Evolutionary conservation across 352 stramenopile genomes (phyloP).

Genomic region (Phytophthora colocasiae): DNA sequence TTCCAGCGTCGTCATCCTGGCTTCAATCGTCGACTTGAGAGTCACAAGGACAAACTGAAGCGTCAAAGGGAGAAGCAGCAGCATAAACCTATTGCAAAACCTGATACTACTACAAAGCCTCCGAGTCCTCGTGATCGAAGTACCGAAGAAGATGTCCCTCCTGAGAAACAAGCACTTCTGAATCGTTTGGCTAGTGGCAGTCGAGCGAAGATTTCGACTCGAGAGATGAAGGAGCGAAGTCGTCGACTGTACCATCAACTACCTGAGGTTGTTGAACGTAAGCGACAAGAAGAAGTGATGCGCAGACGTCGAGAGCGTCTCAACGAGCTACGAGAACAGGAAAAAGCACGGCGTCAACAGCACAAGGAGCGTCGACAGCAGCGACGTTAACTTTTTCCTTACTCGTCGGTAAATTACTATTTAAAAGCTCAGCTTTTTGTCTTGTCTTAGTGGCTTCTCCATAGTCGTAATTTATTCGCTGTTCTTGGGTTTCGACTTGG

Average conservation of each 20-base stretch:
- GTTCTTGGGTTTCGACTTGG: slow-evolving; percentile 19
- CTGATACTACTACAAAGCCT: neutral
- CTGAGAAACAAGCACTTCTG: slow-evolving; percentile 45
- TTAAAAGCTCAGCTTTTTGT: slow-evolving; percentile 22
- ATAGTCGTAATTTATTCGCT: slow-evolving; percentile 18
- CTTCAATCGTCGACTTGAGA: slow-evolving; percentile 49
- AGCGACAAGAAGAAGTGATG: slow-evolving; percentile 78
- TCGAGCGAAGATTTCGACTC: slow-evolving; percentile 60
- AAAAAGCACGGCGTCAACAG: slow-evolving; percentile 70
- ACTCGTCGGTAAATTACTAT: slow-evolving; percentile 28
- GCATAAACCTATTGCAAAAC: slow-evolving; percentile 2
- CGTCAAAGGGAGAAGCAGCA: slow-evolving; percentile 39
- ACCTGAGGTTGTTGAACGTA: slow-evolving; percentile 75
- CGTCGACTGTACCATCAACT: slow-evolving; percentile 71
- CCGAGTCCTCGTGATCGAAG: neutral
- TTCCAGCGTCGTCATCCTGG: slow-evolving; percentile 65
- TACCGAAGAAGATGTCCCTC: slow-evolving; percentile 5
- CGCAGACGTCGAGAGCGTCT: slow-evolving; percentile 68
- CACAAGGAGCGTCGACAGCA: slow-evolving; percentile 60
- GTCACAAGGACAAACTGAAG: slow-evolving; percentile 39
- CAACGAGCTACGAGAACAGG: slow-evolving; percentile 69
- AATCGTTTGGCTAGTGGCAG: slow-evolving; percentile 56
- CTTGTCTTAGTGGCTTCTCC: neutral
- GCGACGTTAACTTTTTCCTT: slow-evolving; percentile 5
- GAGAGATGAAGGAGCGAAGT: slow-evolving; percentile 78